Percentiles rank a stretch among this genome's conserved stretches.
Conservation (phyloP, 345 rosid genomes). For the Citrus reticulata region DNA sequence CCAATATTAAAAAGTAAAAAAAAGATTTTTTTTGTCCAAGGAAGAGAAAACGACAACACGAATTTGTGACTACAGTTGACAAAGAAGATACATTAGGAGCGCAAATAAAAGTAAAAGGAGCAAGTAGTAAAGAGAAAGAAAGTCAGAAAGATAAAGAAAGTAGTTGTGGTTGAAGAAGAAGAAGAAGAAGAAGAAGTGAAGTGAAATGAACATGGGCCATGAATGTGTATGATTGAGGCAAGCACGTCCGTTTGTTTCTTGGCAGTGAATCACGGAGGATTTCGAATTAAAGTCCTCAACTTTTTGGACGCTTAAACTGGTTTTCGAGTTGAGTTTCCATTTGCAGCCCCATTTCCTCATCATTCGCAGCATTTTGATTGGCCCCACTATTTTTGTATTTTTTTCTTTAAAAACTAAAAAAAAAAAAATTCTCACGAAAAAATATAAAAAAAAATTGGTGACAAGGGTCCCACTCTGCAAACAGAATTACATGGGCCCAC, state of each 20-base stretch:
- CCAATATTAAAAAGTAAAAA: too few species aligned
- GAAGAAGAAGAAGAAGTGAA: background rate
- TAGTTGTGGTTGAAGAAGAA: background rate
- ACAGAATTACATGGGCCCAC: background rate
- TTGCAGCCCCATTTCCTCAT: background rate
- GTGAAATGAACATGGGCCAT: background rate
- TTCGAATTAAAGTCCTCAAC: background rate
- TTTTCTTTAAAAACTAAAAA: too few species aligned
- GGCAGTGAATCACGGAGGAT: conserved; percentile 9
- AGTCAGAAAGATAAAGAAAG: background rate
- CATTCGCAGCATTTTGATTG: background rate
- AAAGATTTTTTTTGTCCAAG: conserved; percentile 4
- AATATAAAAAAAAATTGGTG: background rate
- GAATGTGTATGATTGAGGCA: background rate
- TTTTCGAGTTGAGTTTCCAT: background rate
- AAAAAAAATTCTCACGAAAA: too few species aligned
- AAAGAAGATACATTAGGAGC: background rate
- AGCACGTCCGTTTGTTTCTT: conserved; percentile 10
- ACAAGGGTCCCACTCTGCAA: background rate
- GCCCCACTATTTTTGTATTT: background rate
- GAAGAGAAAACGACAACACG: conserved; percentile 8
- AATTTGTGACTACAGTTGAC: background rate
- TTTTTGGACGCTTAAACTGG: background rate
- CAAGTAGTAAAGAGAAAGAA: background rate
- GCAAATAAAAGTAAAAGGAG: background rate